Evolutionary conservation across 805 yeast genomes (phyloP).

Genomic region (Suhomyces vadensis): DNA sequence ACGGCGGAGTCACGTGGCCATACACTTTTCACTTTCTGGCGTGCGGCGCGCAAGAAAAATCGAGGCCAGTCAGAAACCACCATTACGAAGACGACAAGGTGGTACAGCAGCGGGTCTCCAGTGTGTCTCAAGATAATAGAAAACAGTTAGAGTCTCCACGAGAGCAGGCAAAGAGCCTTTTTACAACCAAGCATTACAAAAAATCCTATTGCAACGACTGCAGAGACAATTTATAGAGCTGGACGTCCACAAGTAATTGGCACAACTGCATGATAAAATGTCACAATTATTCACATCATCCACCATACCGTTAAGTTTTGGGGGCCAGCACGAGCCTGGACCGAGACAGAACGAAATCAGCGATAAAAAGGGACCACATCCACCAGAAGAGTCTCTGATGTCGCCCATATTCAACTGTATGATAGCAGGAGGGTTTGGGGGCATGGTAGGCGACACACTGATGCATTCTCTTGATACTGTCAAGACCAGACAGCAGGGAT

Average conservation of each 20-base stretch:
- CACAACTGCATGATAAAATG: conserved; percentile 17
- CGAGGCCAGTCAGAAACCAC: not conserved
- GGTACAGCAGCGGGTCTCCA: not conserved
- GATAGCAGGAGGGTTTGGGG: conserved; percentile 94
- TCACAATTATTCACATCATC: conserved; percentile 31
- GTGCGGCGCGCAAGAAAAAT: not conserved
- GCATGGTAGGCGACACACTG: conserved; percentile 83
- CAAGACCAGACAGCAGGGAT: conserved; percentile 97
- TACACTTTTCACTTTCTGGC: no score
- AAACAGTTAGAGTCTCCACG: no score
- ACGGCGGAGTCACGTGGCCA: not conserved
- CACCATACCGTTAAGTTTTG: conserved; percentile 37
- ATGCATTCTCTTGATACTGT: conserved; percentile 98
- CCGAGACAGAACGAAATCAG: conserved; percentile 6
- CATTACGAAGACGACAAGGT: not conserved
- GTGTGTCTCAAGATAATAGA: not conserved
- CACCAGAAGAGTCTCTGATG: conserved; percentile 3
- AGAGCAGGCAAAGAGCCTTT: no score
- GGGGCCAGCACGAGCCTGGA: conserved; percentile 23
- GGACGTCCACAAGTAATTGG: no score
- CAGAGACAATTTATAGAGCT: no score
- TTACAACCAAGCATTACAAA: no score
- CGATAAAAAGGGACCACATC: not conserved
- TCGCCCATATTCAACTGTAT: conserved; percentile 60
- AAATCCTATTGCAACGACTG: no score